phyloP scores from a whole-genome alignment of 202 grass and related monocot species.

The Panicum hallii region DNA sequence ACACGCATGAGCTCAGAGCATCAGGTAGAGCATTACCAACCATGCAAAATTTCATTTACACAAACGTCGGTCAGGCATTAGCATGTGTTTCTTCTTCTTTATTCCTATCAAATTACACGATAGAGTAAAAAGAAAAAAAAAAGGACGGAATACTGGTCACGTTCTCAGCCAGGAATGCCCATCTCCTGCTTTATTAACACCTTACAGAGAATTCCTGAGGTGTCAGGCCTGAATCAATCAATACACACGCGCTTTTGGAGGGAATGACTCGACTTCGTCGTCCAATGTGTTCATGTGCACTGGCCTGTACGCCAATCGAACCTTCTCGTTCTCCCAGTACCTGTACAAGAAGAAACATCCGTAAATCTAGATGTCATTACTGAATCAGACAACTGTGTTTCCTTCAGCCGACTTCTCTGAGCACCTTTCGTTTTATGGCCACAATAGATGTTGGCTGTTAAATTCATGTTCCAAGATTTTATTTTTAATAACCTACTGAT shows the following conservation, averaged over 20 bases:
- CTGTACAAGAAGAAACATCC: slow-evolving; percentile 37
- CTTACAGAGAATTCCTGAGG: slow-evolving; percentile 35
- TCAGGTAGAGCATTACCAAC: neutral
- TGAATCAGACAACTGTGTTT: neutral
- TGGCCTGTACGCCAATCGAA: slow-evolving; percentile 61
- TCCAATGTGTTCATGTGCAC: slow-evolving; percentile 80
- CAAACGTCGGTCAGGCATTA: slow-evolving; percentile 29
- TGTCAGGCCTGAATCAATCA: neutral
- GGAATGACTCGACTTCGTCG: slow-evolving; percentile 58
- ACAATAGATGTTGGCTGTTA: neutral
- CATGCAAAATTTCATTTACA: slow-evolving; percentile 53
- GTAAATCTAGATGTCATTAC: neutral
- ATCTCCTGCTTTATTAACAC: slow-evolving; percentile 54
- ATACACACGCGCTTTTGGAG: slow-evolving; percentile 73
- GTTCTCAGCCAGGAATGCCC: slow-evolving; percentile 40
- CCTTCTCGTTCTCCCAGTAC: slow-evolving; percentile 75
- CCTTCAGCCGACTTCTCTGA: too few relatives aligned
- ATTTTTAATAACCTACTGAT: neutral
- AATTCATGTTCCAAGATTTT: neutral
- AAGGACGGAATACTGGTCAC: neutral
- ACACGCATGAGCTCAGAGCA: neutral
- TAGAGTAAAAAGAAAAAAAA: neutral
- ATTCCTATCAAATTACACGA: slow-evolving; percentile 43
- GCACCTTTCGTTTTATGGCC: too few relatives aligned
- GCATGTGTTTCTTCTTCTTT: slow-evolving; percentile 37